Percentiles rank a stretch among this genome's conserved stretches.
phyloP scores from a whole-genome alignment of 768 basidiomycete species.

The Suillus alpinus region DNA sequence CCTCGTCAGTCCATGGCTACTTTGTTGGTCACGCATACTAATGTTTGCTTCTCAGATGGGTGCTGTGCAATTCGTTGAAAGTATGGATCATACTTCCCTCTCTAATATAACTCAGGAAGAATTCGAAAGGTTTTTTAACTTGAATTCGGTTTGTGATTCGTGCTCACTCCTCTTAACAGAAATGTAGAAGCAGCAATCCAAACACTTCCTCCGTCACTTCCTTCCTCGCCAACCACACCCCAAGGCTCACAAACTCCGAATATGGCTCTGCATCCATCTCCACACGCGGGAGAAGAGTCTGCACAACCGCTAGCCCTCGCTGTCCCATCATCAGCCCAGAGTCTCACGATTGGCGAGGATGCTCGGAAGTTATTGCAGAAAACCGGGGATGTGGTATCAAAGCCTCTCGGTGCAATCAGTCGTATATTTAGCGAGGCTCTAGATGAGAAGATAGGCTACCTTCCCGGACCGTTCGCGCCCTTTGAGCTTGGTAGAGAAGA shows the following conservation, averaged over 20 bases:
- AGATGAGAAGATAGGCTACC: conserved; percentile 63
- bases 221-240: conserved; percentile 31
- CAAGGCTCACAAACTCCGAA: conserved; percentile 36
- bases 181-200: conserved; percentile 65
- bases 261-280: conserved; percentile 34
- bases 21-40: background rate
- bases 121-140: conserved; percentile 67
- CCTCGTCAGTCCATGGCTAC: conserved; percentile 52
- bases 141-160: conserved; percentile 1
- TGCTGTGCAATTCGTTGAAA: conserved; percentile 95
- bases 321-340: conserved; percentile 37
- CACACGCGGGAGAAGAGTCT: conserved; percentile 85
- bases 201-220: conserved; percentile 34
- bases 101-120: conserved; percentile 94
- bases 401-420: conserved; percentile 85
- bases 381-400: conserved; percentile 87
- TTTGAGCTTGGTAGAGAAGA: conserved; percentile 59
- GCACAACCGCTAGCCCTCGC: conserved; percentile 75
- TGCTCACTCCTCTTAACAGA: conserved; percentile 21
- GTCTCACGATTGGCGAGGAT: conserved; percentile 50
- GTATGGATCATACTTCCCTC: conserved; percentile 93
- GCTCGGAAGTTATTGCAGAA: conserved; percentile 82
- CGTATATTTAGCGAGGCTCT: conserved; percentile 85
- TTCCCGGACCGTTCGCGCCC: conserved; percentile 69
- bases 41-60: conserved; percentile 62